Conservation (phyloP, 148 eudicot species). For the Pharnaceum exiguum region DNA sequence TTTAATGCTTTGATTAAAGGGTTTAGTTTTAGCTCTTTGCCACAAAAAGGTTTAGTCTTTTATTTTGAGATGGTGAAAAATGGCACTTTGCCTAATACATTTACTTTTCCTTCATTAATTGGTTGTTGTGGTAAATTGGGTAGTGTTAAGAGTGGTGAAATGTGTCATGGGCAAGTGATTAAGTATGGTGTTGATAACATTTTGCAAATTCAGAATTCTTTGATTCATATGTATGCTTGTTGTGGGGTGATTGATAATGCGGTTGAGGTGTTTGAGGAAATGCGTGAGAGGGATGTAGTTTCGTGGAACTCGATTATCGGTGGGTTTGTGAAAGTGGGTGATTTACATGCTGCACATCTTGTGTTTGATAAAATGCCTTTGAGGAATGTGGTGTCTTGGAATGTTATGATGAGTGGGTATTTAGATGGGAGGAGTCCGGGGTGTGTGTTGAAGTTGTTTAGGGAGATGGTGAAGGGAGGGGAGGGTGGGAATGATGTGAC, state of each 20-base stretch:
- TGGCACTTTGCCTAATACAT: constrained; percentile 51
- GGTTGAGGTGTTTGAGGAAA: constrained; percentile 41
- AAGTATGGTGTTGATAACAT: constrained; percentile 61
- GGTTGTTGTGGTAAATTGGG: constrained; percentile 57
- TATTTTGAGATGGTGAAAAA: constrained; percentile 47
- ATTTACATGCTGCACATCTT: constrained; percentile 38
- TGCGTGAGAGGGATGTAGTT: constrained; percentile 43
- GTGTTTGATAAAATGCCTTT: constrained; percentile 58
- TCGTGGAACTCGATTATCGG: constrained; percentile 60
- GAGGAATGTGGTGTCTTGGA: constrained; percentile 71
- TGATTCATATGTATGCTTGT: constrained; percentile 66
- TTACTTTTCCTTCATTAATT: constrained; percentile 56
- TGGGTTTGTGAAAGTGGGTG: constrained; percentile 49
- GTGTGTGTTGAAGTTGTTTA: constrained; percentile 52
- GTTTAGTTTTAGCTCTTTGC: constrained; percentile 35
- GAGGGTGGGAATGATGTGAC: constrained; percentile 39
- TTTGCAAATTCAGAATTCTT: constrained; percentile 55
- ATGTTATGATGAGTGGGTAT: constrained; percentile 57
- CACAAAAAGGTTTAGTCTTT: constrained; percentile 37
- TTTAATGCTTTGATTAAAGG: constrained; percentile 60
- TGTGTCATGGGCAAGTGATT: constrained; percentile 61
- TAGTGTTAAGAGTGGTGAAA: constrained; percentile 25
- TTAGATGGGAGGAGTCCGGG: constrained; percentile 52
- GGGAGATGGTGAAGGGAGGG: constrained; percentile 48
- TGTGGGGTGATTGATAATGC: constrained; percentile 48